Evolutionary conservation across 805 yeast genomes (phyloP).

Genomic region (Saccharomycopsis selenospora): DNA sequence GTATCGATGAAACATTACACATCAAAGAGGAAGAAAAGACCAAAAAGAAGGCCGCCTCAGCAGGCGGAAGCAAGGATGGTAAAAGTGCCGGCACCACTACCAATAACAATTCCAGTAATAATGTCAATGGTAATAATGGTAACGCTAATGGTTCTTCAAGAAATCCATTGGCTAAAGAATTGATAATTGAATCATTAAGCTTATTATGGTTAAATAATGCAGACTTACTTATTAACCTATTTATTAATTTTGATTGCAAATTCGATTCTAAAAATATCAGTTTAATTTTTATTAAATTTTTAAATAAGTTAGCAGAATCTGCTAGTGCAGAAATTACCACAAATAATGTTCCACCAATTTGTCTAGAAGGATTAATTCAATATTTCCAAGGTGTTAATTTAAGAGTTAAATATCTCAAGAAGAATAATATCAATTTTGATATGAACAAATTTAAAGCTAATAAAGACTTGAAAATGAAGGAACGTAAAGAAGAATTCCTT

Average conservation of each 20-base stretch:
- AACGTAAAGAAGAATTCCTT: constrained; percentile 65
- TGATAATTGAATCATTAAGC: constrained; percentile 77
- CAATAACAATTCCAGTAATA: constrained; percentile 2
- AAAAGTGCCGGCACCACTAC: not conserved
- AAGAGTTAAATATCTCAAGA: constrained; percentile 18
- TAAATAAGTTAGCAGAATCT: constrained; percentile 76
- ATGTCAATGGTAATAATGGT: constrained; percentile 25
- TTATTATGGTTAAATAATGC: constrained; percentile 79
- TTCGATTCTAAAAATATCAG: constrained; percentile 78
- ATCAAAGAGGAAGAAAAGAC: constrained; percentile 12
- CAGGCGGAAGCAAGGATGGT: not conserved
- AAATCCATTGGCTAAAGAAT: constrained; percentile 54
- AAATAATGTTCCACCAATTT: constrained; percentile 85
- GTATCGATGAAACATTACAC: constrained; percentile 18
- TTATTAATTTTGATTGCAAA: constrained; percentile 75
- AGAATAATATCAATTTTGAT: constrained; percentile 14
- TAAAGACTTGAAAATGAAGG: constrained; percentile 27
- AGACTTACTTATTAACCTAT: constrained; percentile 63
- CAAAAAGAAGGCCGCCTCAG: constrained; percentile 8
- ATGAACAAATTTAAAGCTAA: constrained; percentile 6
- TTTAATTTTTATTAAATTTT: constrained; percentile 54
- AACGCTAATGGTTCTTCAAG: constrained; percentile 25
- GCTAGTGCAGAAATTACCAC: constrained; percentile 77
- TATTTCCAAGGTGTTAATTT: constrained; percentile 53
- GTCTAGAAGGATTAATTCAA: constrained; percentile 79